Conservation (phyloP, 2,329 filamentous ascomycete genomes). For the Chrysoporthe deuterocubensis region DNA sequence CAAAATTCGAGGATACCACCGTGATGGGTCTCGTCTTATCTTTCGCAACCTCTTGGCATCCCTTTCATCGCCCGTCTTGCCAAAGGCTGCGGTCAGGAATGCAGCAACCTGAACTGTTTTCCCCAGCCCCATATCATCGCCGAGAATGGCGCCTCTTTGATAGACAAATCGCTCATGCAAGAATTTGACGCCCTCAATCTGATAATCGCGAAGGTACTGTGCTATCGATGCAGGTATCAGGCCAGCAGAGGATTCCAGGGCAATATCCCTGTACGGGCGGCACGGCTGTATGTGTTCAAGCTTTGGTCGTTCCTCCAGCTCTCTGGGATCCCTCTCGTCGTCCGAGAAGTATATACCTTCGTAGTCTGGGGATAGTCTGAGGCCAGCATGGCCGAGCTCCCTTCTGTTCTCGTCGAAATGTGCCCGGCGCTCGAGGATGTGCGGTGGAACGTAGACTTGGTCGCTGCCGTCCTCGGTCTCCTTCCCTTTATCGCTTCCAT, state of each 20-base stretch:
- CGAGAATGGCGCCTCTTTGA: conserved; percentile 86
- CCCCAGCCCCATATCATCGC: conserved; percentile 96
- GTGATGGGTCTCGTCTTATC: conserved; percentile 64
- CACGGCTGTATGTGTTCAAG: conserved; percentile 69
- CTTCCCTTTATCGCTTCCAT: conserved; percentile 22
- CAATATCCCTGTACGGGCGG: conserved; percentile 74
- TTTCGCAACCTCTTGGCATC: conserved; percentile 89
- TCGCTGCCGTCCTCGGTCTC: conserved; percentile 36
- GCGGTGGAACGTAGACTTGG: conserved; percentile 66
- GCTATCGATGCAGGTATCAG: conserved; percentile 87
- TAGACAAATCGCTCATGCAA: conserved; percentile 88
- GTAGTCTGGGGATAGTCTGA: conserved; percentile 79
- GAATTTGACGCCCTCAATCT: conserved; percentile 82
- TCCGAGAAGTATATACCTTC: conserved; percentile 78
- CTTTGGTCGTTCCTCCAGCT: conserved; percentile 61
- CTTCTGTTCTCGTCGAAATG: conserved; percentile 68
- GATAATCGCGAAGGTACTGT: conserved; percentile 90
- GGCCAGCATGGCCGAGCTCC: conserved; percentile 65
- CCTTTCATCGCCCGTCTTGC: conserved; percentile 87
- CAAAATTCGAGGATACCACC: conserved; percentile 83
- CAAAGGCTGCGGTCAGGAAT: conserved; percentile 88
- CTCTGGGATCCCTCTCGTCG: conserved; percentile 57
- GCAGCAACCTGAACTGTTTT: conserved; percentile 97
- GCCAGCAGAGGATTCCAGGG: conserved; percentile 75
- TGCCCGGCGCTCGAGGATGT: conserved; percentile 70